phyloP scores from a whole-genome alignment of 257 asterid species.

The Fraxinus anomala region DNA sequence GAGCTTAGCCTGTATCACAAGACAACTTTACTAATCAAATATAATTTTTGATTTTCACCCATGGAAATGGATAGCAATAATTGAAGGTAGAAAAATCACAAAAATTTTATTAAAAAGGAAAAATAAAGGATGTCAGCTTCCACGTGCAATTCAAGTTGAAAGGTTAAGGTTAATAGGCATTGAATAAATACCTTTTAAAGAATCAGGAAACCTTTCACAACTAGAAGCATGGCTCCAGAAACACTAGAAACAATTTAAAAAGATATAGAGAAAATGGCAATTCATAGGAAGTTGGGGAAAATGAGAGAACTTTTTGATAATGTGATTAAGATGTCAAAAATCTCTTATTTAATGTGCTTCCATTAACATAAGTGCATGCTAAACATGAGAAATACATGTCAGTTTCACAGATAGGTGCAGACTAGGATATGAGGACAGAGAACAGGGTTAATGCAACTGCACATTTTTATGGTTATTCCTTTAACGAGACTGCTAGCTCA shows the following conservation, averaged over 20 bases:
- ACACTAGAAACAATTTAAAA: not conserved
- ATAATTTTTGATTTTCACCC: slow-evolving; percentile 12
- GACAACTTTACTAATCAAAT: slow-evolving; percentile 17
- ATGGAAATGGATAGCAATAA: slow-evolving; percentile 4
- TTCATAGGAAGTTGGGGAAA: not conserved
- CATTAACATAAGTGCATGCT: not conserved
- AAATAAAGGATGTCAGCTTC: not conserved
- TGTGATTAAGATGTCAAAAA: slow-evolving; percentile 7
- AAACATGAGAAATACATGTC: not conserved
- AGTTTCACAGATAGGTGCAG: not conserved
- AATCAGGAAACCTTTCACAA: not conserved
- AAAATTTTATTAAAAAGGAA: not conserved
- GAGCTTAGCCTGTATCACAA: slow-evolving; percentile 66
- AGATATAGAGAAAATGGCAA: slow-evolving; percentile 4
- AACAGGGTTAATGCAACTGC: not conserved
- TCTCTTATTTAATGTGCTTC: not conserved
- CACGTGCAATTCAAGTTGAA: not conserved
- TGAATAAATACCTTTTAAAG: not conserved
- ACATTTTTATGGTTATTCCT: not conserved
- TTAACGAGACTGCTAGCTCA: not conserved
- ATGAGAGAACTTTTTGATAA: slow-evolving; percentile 6
- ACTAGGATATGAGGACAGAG: not conserved
- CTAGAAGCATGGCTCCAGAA: slow-evolving; percentile 1
- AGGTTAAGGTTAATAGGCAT: not conserved
- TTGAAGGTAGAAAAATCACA: slow-evolving; percentile 2